Evolutionary conservation across 768 basidiomycete species (phyloP).

Genomic region (Pholiota microspora): DNA sequence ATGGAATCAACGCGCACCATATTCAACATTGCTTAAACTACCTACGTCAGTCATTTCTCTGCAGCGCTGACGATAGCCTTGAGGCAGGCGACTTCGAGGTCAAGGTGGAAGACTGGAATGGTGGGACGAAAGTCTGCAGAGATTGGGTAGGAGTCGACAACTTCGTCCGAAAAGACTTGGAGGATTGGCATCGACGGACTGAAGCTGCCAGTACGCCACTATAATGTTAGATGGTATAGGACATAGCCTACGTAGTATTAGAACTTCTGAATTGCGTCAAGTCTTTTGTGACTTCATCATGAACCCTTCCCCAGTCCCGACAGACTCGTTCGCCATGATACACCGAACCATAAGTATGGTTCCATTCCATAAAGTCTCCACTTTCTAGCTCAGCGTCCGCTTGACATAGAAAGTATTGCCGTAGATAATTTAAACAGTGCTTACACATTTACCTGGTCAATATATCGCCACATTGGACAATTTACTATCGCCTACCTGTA

Average conservation of each 20-base stretch:
- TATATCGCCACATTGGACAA: neutral
- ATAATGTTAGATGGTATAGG: no score
- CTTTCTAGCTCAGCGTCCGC: slow-evolving; percentile 6
- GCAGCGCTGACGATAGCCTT: slow-evolving; percentile 29
- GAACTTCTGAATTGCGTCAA: no score
- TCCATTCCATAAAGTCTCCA: slow-evolving; percentile 2
- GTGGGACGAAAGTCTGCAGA: neutral
- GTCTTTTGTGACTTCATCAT: neutral
- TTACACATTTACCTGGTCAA: neutral
- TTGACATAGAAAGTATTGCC: slow-evolving; percentile 8
- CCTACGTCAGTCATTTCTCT: slow-evolving; percentile 33
- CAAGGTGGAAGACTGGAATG: neutral
- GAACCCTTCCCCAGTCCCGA: neutral
- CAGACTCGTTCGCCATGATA: neutral
- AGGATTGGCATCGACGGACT: neutral
- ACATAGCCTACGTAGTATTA: no score
- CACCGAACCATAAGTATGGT: neutral
- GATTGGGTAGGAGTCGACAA: neutral
- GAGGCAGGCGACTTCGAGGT: slow-evolving; percentile 30
- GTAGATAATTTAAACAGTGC: slow-evolving; percentile 10
- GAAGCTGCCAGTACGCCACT: no score
- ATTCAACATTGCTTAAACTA: slow-evolving; percentile 36
- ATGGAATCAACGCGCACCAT: slow-evolving; percentile 18
- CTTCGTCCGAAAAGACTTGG: neutral
- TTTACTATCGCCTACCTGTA: slow-evolving; percentile 7